These are phyloP conservation scores for Colletotrichum sp. DNA, from an alignment of 2,329 filamentous ascomycete species.

Conservation along the genomic window DNA sequence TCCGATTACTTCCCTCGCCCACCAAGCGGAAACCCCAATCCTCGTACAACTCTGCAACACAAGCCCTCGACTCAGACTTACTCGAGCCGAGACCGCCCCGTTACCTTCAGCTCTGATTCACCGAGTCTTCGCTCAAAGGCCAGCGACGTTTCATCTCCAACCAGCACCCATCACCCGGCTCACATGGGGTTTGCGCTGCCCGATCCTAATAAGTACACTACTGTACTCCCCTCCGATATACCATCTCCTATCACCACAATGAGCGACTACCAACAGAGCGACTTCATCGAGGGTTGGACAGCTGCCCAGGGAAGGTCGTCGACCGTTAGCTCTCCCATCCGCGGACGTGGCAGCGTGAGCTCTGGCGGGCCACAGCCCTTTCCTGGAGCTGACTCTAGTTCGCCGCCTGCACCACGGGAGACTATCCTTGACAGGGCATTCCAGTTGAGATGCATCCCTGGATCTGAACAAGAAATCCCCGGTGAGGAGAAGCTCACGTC, in stretches of 20 bases:
- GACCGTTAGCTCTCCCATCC: slow-evolving; percentile 60
- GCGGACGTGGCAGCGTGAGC: slow-evolving; percentile 59
- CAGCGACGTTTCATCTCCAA: slow-evolving; percentile 66
- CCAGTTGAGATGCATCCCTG: slow-evolving; percentile 66
- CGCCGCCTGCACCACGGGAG: slow-evolving; percentile 61
- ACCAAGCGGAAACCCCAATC: slow-evolving; percentile 45
- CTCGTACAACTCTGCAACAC: slow-evolving; percentile 45
- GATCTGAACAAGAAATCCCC: slow-evolving; percentile 56
- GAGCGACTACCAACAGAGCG: slow-evolving; percentile 57
- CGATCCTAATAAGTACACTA: slow-evolving; percentile 53
- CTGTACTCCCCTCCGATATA: slow-evolving; percentile 54
- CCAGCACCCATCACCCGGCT: slow-evolving; percentile 50
- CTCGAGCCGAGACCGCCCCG: slow-evolving; percentile 53
- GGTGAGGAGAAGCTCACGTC: slow-evolving; percentile 70
- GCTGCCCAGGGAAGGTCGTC: slow-evolving; percentile 64
- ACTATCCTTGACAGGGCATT: slow-evolving; percentile 73
- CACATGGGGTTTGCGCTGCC: slow-evolving; percentile 42
- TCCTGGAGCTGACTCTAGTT: slow-evolving; percentile 47
- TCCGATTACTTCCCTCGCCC: slow-evolving; percentile 48
- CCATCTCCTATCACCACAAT: slow-evolving; percentile 60
- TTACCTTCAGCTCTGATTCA: slow-evolving; percentile 61
- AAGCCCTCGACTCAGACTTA: slow-evolving; percentile 55
- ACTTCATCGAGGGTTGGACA: slow-evolving; percentile 67
- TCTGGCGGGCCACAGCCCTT: slow-evolving; percentile 47
- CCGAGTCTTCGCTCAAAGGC: slow-evolving; percentile 66